A percentile compares a stretch with the other conserved stretches of the same genome.
Conservation (phyloP, 352 stramenopile genomes). For the Phytophthora pluvialis region DNA sequence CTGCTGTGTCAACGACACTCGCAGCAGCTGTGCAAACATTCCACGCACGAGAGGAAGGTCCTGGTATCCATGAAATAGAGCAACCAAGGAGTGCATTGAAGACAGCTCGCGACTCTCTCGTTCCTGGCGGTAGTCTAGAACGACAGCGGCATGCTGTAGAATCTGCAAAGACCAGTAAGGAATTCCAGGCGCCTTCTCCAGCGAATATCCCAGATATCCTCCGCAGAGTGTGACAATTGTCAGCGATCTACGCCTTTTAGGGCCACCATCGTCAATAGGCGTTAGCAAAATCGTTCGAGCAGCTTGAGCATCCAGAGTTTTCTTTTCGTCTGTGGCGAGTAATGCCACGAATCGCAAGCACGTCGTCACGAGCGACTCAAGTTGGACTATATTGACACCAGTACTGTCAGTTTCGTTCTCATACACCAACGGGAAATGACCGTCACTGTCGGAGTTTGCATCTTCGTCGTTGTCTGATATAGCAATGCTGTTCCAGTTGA, state of each 20-base stretch:
- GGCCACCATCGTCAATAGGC: conserved; percentile 50
- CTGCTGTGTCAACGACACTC: conserved; percentile 28
- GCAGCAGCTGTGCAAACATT: conserved; percentile 47
- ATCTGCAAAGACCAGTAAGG: conserved; percentile 58
- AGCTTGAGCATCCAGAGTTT: conserved; percentile 5
- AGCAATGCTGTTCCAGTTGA: conserved; percentile 34
- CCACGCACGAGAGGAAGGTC: conserved; percentile 51
- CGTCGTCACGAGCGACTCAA: conserved; percentile 54
- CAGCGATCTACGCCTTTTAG: conserved; percentile 42
- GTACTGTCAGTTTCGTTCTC: conserved; percentile 30
- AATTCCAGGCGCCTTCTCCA: conserved; percentile 45
- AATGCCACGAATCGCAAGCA: conserved; percentile 54
- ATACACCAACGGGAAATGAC: conserved; percentile 44
- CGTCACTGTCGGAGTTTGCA: conserved; percentile 6
- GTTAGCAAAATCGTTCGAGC: conserved; percentile 48
- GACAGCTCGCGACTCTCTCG: conserved; percentile 20
- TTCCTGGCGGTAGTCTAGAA: conserved; percentile 35
- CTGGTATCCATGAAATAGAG: conserved; percentile 52
- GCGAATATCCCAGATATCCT: conserved; percentile 57
- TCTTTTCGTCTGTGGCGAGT: conserved; percentile 33
- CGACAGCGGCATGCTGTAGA: conserved; percentile 51
- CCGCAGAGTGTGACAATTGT: conserved; percentile 64
- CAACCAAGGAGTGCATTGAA: conserved; percentile 55
- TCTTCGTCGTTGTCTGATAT: conserved; percentile 10
- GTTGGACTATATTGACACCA: conserved; percentile 25